These are phyloP conservation scores for Lentinula boryana DNA, from an alignment of 768 basidiomycete genomes.

Conservation along the genomic window DNA sequence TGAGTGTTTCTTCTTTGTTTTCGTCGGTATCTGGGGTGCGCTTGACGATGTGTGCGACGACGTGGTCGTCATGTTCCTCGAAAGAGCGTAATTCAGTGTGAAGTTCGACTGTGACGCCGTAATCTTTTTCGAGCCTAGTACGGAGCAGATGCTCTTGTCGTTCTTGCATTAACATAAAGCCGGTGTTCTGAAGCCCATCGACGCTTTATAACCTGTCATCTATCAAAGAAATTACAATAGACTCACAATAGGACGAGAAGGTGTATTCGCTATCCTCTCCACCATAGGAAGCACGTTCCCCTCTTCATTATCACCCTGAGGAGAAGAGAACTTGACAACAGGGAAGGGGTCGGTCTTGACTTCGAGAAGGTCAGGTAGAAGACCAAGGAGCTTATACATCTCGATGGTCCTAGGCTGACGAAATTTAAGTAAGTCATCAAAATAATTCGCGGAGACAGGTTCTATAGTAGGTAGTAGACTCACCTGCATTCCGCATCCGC, in stretches of 20 bases:
- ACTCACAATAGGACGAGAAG: constrained; percentile 21
- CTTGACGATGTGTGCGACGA: constrained; percentile 14
- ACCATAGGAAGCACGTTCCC: constrained; percentile 15
- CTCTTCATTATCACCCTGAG: constrained; percentile 8
- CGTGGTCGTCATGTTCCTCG: constrained; percentile 17
- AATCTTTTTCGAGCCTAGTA: constrained; percentile 12
- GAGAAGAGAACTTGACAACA: constrained; percentile 14
- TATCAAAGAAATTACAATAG: background rate
- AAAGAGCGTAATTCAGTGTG: constrained; percentile 17
- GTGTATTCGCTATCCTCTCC: constrained; percentile 12
- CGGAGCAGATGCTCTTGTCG: constrained; percentile 20
- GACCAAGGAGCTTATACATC: constrained; percentile 21
- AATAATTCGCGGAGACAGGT: background rate
- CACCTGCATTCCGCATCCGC: constrained; percentile 19
- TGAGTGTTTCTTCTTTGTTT: constrained; percentile 20
- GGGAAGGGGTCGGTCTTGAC: constrained; percentile 11
- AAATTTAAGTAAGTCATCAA: background rate
- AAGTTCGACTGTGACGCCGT: constrained; percentile 18
- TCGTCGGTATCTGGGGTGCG: constrained; percentile 13
- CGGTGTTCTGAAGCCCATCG: constrained; percentile 18
- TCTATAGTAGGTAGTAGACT: background rate
- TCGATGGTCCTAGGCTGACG: constrained; percentile 22
- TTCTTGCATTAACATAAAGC: constrained; percentile 19
- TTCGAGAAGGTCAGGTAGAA: constrained; percentile 14
- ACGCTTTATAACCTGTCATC: background rate